Percentiles rank a stretch among this genome's conserved stretches.
These are phyloP conservation scores for Magnolia officinalis DNA, from an alignment of 164 flowering plant species.

Conservation along the genomic window DNA sequence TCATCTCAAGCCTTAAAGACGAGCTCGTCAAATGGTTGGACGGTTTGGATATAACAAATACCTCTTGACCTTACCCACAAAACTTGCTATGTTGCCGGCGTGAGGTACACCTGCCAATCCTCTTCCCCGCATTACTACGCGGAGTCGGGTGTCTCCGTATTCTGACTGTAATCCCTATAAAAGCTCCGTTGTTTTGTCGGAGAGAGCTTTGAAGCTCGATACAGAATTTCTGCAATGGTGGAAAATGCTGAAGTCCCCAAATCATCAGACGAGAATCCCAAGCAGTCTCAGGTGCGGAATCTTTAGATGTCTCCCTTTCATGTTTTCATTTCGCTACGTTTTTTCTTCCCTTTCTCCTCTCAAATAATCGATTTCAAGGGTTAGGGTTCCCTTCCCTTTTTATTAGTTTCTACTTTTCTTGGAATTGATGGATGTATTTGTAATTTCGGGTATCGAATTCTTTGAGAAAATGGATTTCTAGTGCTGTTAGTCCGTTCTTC, in stretches of 20 bases:
- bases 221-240: constrained; percentile 7
- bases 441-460: background rate
- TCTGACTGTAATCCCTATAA: no score
- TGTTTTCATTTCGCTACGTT: background rate
- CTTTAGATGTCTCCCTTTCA: background rate
- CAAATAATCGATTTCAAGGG: background rate
- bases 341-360: background rate
- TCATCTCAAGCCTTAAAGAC: no score
- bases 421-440: background rate
- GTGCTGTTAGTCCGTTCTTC: background rate
- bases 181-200: background rate
- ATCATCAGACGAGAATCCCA: constrained; percentile 6
- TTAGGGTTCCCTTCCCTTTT: background rate
- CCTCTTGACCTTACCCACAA: no score
- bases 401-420: background rate
- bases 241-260: constrained; percentile 15
- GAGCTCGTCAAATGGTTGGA: no score
- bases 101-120: no score
- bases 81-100: no score
- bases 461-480: background rate
- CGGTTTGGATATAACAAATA: no score
- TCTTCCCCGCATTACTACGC: no score
- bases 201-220: background rate
- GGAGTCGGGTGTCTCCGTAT: no score
- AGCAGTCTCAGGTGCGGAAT: constrained; percentile 14